Evolutionary conservation across 768 basidiomycete genomes (phyloP).

Genomic region (Boletus fagicola): DNA sequence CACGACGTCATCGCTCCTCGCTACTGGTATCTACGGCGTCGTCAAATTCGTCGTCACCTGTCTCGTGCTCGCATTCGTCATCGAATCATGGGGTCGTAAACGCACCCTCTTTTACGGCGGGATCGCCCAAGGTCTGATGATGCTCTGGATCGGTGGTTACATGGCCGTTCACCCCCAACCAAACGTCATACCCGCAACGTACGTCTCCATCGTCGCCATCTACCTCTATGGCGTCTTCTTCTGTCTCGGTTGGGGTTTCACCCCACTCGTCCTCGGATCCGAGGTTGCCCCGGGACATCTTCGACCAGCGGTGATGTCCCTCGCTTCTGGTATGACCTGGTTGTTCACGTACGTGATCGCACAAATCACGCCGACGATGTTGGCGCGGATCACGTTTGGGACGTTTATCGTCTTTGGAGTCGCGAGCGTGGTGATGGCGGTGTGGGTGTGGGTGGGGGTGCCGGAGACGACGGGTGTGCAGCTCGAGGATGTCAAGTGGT

Average conservation of each 20-base stretch:
- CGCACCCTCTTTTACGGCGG: constrained; percentile 37
- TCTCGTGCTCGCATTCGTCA: constrained; percentile 36
- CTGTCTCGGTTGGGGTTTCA: constrained; percentile 34
- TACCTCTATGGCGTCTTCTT: constrained; percentile 39
- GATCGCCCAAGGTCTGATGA: constrained; percentile 34
- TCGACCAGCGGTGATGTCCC: constrained; percentile 31
- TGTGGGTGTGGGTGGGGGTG: constrained; percentile 36
- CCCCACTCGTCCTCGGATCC: constrained; percentile 34
- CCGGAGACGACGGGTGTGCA: constrained; percentile 42
- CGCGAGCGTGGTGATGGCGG: constrained; percentile 30
- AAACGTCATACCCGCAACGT: constrained; percentile 29
- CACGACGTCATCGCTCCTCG: constrained; percentile 34
- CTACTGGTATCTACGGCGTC: constrained; percentile 42
- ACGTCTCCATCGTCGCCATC: constrained; percentile 36
- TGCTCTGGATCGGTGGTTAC: constrained; percentile 39
- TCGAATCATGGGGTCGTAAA: constrained; percentile 42
- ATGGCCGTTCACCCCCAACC: constrained; percentile 29
- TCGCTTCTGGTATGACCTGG: constrained; percentile 36
- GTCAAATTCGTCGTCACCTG: constrained; percentile 37
- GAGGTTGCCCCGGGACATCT: constrained; percentile 40
- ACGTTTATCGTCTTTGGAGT: constrained; percentile 36
- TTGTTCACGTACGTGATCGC: constrained; percentile 38
- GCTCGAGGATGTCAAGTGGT: constrained; percentile 37
- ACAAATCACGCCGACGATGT: constrained; percentile 39
- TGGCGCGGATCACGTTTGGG: constrained; percentile 27